Evolutionary conservation across 1,284 basidiomycete species (phyloP).

Genomic region (Cutaneotrichosporon sp.): DNA sequence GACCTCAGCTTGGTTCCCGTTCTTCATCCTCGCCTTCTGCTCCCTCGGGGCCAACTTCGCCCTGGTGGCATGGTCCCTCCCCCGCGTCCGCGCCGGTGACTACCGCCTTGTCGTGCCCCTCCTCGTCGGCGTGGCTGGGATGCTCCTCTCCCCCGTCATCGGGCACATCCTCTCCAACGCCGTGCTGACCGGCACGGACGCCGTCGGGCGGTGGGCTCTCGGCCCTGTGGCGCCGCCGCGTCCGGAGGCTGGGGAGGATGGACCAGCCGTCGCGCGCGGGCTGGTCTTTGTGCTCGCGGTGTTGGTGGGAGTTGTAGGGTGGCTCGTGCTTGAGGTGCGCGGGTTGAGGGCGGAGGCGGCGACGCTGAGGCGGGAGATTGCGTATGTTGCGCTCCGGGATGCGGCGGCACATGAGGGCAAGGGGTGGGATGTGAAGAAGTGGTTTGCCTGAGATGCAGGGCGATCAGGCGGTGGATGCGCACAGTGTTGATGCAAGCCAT

Average conservation of each 20-base stretch:
- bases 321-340: background rate
- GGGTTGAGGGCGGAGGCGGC: background rate
- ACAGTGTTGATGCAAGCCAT: no score
- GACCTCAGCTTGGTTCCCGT: background rate
- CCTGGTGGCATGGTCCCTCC: background rate
- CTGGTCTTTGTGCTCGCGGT: background rate
- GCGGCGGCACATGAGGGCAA: constrained; percentile 1
- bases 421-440: no score
- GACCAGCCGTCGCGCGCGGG: background rate
- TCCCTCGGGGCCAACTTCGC: constrained; percentile 1
- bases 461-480: no score
- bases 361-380: background rate
- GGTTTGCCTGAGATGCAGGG: no score
- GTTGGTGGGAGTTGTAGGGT: background rate
- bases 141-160: background rate
- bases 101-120: background rate
- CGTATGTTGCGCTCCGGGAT: background rate
- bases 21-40: constrained; percentile 2
- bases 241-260: background rate
- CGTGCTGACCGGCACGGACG: background rate
- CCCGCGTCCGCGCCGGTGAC: background rate
- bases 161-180: background rate
- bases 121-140: background rate
- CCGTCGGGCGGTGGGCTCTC: background rate
- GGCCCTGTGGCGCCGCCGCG: background rate